Evolutionary conservation across 2,329 filamentous ascomycete genomes (phyloP).

Genomic region (Exophiala lecanii-corni): DNA sequence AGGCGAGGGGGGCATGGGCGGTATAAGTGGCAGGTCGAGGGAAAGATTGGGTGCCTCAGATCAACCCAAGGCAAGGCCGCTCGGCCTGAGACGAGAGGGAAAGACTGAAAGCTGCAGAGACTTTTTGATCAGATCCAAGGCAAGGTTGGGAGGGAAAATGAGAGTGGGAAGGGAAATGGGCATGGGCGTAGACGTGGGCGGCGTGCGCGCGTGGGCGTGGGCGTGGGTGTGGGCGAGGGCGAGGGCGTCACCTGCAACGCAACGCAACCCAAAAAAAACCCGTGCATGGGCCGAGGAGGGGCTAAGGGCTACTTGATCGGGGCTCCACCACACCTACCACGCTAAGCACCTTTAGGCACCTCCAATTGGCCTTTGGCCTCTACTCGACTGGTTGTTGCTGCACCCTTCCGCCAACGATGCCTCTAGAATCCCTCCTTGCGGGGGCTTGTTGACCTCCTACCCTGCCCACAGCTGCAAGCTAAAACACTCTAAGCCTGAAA

Average conservation of each 20-base stretch:
- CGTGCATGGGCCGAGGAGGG: not conserved
- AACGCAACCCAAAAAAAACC: conserved; percentile 1
- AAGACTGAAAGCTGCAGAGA: not conserved
- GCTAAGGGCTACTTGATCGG: not conserved
- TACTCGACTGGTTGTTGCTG: conserved; percentile 10
- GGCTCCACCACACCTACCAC: conserved; percentile 1
- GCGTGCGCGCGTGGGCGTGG: no score
- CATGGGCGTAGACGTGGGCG: no score
- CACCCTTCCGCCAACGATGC: conserved; percentile 11
- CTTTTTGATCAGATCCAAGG: not conserved
- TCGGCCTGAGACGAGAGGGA: not conserved
- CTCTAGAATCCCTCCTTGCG: not conserved
- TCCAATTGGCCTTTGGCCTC: conserved; percentile 8
- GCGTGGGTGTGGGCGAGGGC: no score
- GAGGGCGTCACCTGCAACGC: not conserved
- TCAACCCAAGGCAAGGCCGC: conserved; percentile 10
- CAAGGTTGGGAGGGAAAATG: no score
- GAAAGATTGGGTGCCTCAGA: conserved; percentile 20
- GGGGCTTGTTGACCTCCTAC: conserved; percentile 14
- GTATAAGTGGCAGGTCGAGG: conserved; percentile 23
- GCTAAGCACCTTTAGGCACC: conserved; percentile 4
- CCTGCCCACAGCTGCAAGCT: conserved; percentile 17
- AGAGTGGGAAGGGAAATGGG: no score
- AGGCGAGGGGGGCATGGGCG: conserved; percentile 35
- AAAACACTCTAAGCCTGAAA: conserved; percentile 11